Base-by-base conservation (phyloP, 257 asterid genomes). In the Echium plantagineum region DNA sequence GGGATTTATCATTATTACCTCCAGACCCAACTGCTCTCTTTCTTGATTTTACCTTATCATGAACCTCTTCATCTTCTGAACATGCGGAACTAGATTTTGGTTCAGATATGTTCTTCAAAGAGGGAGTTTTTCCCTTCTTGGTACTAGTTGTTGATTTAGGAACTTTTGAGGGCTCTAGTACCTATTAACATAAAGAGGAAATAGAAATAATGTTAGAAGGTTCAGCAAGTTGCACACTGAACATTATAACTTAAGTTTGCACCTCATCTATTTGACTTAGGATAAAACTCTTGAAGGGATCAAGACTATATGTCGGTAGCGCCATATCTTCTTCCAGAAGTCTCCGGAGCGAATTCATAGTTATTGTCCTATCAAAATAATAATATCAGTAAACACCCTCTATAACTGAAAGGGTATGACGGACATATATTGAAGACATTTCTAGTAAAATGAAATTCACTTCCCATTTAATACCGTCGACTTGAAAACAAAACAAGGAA, bases 251-350 rank as follows among this genome's bases (percentile, higher is more conserved):
- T 35, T 67, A 70, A 6, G 59, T 42, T 52, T 60, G 49, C 62
- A 88, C 98, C 90, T 81, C 72, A 69, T 85, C 95, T 68, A 87
- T 65, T 73, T 81, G 77, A 61, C 52, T 63, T 67, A 77, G 75
- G 62, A 89, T 81, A 70, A 89, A 80, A 66, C 78, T 76, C 72
- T 86, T 89, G 74, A 79, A 89, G 63, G 95, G 80, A 72, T 93
- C 94, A 5, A 93, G 94, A 51, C 77, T 54, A 68, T 69, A 63
- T 77, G 78, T 78, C 47, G 70, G 83, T 71, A 93, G 94, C 61
- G 85, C 87, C 65, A 93, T 88, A 71, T 89, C 94, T 76, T 80
- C 94, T 77, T 89, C 99, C 30, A 93, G 72, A 72, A 79, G 87
- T n/a, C 87, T 78, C 55, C 99, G 96, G 66, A 84, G 90, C 69